phyloP scores from a whole-genome alignment of 1,284 basidiomycete species.

The Crucibulum cyathiforme region DNA sequence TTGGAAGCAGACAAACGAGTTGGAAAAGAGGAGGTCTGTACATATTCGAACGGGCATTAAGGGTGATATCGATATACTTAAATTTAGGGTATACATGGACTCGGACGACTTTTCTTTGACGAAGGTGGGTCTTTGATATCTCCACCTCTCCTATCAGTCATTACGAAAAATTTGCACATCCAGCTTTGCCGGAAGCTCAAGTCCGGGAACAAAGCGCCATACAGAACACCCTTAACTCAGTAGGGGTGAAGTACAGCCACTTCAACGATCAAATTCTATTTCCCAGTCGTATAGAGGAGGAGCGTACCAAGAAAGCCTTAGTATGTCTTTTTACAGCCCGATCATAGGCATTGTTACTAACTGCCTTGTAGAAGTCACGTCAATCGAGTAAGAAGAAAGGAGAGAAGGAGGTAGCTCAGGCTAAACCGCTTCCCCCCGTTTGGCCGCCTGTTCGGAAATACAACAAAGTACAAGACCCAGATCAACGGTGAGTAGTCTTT shows the following conservation, averaged over 20 bases:
- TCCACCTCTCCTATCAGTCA: background rate
- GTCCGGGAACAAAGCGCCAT: constrained; percentile 49
- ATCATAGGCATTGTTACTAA: background rate
- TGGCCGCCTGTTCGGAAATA: constrained; percentile 73
- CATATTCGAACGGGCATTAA: background rate
- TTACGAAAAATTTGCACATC: too few relatives aligned
- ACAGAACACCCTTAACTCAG: constrained; percentile 59
- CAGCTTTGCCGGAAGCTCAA: constrained; percentile 27
- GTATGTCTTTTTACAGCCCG: constrained; percentile 42
- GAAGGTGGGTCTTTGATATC: constrained; percentile 52
- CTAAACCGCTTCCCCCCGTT: constrained; percentile 40
- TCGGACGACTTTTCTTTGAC: constrained; percentile 72
- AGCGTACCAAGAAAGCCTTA: constrained; percentile 60
- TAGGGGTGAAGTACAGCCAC: constrained; percentile 73
- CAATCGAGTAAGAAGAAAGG: constrained; percentile 25
- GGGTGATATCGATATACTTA: background rate
- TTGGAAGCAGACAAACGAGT: constrained; percentile 59
- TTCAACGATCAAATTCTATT: constrained; percentile 72
- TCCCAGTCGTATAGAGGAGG: constrained; percentile 72
- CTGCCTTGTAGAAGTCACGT: constrained; percentile 14
- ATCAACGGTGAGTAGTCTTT: constrained; percentile 52
- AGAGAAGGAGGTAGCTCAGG: constrained; percentile 14
- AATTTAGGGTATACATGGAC: constrained; percentile 58
- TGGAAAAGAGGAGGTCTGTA: constrained; percentile 58
- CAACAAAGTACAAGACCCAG: constrained; percentile 56